Percentiles rank a stretch among this genome's conserved stretches.
These are phyloP conservation scores for Colletotrichum sojae DNA, from an alignment of 2,329 filamentous ascomycete species.

Conservation along the genomic window DNA sequence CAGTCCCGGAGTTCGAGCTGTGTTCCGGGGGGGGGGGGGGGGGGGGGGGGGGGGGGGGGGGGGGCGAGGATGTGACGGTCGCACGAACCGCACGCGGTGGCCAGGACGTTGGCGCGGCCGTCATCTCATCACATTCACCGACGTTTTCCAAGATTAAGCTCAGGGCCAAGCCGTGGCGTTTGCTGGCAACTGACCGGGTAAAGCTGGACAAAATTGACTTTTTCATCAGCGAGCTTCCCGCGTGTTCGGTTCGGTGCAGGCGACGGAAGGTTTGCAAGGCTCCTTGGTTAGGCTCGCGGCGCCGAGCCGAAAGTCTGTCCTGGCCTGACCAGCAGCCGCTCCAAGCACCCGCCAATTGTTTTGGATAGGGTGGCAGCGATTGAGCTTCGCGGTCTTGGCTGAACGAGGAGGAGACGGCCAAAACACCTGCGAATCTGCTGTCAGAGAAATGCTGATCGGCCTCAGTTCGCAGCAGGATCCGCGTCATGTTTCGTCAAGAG, in stretches of 20 bases:
- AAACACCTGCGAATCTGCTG: conserved; percentile 12
- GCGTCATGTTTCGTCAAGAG: conserved; percentile 32
- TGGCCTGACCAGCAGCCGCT: conserved; percentile 21
- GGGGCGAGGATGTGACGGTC: not conserved
- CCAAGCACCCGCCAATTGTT: conserved; percentile 29
- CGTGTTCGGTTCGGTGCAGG: conserved; percentile 8
- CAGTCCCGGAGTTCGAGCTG: conserved; percentile 10
- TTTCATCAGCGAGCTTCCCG: conserved; percentile 9
- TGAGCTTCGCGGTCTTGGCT: conserved; percentile 8
- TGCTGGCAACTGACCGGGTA: conserved; percentile 19
- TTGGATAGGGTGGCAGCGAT: conserved; percentile 11
- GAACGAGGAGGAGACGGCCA: conserved; percentile 1
- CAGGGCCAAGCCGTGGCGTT: conserved; percentile 28
- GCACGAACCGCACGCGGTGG: not conserved
- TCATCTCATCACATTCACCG: conserved; percentile 15
- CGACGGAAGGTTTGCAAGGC: conserved; percentile 8
- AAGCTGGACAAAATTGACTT: conserved; percentile 33
- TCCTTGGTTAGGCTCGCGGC: conserved; percentile 7
- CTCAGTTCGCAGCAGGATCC: conserved; percentile 29
- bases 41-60: too few relatives aligned
- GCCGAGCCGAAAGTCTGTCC: conserved; percentile 26
- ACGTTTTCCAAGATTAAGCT: conserved; percentile 20
- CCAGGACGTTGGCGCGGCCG: not conserved
- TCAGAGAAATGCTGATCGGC: conserved; percentile 37
- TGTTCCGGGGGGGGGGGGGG: too few relatives aligned